Base-by-base conservation (phyloP, 345 rosid genomes). In the Salix koriyanagi region DNA sequence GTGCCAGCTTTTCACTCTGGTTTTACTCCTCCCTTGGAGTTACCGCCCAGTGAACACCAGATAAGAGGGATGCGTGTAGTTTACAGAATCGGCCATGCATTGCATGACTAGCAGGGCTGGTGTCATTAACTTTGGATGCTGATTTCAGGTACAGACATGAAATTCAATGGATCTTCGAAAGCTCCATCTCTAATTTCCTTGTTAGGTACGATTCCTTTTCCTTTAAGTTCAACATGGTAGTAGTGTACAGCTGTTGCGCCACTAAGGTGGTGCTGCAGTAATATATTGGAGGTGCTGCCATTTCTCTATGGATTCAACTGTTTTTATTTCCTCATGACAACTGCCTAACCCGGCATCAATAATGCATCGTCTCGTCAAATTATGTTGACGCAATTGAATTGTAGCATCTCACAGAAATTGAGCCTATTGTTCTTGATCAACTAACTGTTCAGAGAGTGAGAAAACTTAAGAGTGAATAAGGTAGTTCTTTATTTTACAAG, bases 121-220 rank as follows among this genome's bases (percentile, higher is more conserved):
- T 76, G 46, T 79, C 64, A 58, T 60, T 37, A 30, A 75, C 72
- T 64, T 54, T 81, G 72, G 48, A 66, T 62, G 69, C 64, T 73
- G 52, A 77, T 83, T 80, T 65, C 88, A 88, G 97, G 92, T 78
- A 44, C 87, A 25, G 89, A 88, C 83, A 73, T 83, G 83, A 89
- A 81, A 84, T 37, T 89, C 70, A 86, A 89, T 42, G 94, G 85
- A 79, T 85, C 88, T 81, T 85, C 94, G 62, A 89, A 88, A 77
- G 83, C 90, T 34, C 97, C 99, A 1, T 91, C 99, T 32, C 80
- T 95, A 73, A 84, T 91, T 71, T 87, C 99, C 76, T 90, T 95
- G 86, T 84, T 93, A 87, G 97, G 97, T 95, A 91, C 19, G 82
- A 69, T 25, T 65, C 16, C 8, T 56, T 56, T 50, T 11, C 69